Percentiles rank a stretch among this genome's conserved stretches.
phyloP scores from a whole-genome alignment of 2,329 filamentous ascomycete genomes.

The Cytospora paraplurivora region DNA sequence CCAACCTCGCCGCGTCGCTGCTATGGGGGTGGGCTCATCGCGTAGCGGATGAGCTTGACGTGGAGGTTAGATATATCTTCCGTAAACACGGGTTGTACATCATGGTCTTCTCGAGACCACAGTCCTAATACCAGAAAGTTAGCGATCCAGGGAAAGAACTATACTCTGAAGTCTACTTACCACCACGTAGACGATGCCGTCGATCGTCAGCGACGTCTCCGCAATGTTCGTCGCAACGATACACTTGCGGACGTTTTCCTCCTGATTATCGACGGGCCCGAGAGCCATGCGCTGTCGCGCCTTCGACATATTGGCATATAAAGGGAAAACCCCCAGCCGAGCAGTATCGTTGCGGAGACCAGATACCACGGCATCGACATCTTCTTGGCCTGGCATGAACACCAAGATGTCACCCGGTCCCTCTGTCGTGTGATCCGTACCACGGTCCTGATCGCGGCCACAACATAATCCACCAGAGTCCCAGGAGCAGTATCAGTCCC shows the following conservation, averaged over 20 bases:
- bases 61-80: slow-evolving; percentile 97
- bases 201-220: slow-evolving; percentile 5
- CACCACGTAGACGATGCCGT: slow-evolving; percentile 5
- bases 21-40: slow-evolving; percentile 98
- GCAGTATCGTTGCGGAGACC: too few species aligned
- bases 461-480: slow-evolving; percentile 68
- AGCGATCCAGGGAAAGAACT: slow-evolving; percentile 65
- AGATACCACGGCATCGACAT: slow-evolving; percentile 61
- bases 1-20: slow-evolving; percentile 93
- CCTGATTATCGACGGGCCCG: neutral
- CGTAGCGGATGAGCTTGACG: slow-evolving; percentile 95
- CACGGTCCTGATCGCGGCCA: slow-evolving; percentile 89
- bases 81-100: slow-evolving; percentile 69
- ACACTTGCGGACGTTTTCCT: neutral
- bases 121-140: slow-evolving; percentile 61
- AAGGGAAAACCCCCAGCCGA: too few species aligned
- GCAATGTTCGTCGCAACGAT: slow-evolving; percentile 11
- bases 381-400: slow-evolving; percentile 96
- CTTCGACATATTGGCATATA: too few species aligned
- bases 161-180: slow-evolving; percentile 51
- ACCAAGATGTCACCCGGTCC: slow-evolving; percentile 89
- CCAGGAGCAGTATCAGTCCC: too few species aligned
- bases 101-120: slow-evolving; percentile 78
- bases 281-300: too few species aligned
- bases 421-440: slow-evolving; percentile 95